Conservation (phyloP, 2,329 filamentous ascomycete genomes). For the Pseudogymnoascus sp. region DNA sequence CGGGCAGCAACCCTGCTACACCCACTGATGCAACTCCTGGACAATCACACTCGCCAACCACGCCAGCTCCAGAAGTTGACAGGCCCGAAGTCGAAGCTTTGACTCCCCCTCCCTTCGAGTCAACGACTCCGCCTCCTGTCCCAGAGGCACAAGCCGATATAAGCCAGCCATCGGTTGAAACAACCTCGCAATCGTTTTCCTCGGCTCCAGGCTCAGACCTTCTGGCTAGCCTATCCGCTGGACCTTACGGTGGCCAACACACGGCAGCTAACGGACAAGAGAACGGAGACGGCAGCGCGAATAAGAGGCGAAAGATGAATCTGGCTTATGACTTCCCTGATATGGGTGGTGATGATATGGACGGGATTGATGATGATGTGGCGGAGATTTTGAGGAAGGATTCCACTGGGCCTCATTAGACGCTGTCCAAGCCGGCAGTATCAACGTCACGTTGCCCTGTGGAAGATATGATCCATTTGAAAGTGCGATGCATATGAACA, state of each 20-base stretch:
- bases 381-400: slow-evolving; percentile 48
- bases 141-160: slow-evolving; percentile 32
- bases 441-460: background rate
- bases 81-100: slow-evolving; percentile 79
- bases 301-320: slow-evolving; percentile 43
- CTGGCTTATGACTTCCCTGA: slow-evolving; percentile 39
- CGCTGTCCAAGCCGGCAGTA: background rate
- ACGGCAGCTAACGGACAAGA: slow-evolving; percentile 18
- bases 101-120: slow-evolving; percentile 66
- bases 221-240: slow-evolving; percentile 31
- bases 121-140: slow-evolving; percentile 31
- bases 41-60: slow-evolving; percentile 32
- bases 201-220: slow-evolving; percentile 31
- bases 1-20: slow-evolving; percentile 44
- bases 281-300: slow-evolving; percentile 27
- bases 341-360: slow-evolving; percentile 42
- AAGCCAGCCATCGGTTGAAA: slow-evolving; percentile 12
- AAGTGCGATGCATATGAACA: background rate
- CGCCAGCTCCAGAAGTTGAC: slow-evolving; percentile 50
- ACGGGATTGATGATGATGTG: slow-evolving; percentile 53
- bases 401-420: slow-evolving; percentile 4
- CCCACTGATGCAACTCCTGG: slow-evolving; percentile 38
- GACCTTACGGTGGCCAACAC: slow-evolving; percentile 26
- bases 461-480: background rate
- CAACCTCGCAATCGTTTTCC: slow-evolving; percentile 13